A percentile compares a stretch with the other conserved stretches of the same genome.
Conservation (phyloP, 805 yeast species). For the Saccharomycopsis fibuligera region DNA sequence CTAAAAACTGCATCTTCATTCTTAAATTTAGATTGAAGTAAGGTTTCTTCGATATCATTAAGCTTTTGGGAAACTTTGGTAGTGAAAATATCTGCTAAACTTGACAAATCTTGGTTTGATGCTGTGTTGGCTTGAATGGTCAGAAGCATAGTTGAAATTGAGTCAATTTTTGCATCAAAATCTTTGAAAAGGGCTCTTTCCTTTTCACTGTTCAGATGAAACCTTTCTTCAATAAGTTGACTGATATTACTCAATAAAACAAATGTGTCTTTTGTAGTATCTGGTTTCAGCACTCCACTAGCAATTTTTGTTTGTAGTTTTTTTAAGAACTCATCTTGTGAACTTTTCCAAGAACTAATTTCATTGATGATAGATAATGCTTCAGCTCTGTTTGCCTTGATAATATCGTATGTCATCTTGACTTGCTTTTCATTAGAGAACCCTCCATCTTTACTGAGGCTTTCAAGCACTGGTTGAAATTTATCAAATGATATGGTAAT, state of each 20-base stretch:
- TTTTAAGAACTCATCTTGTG: constrained; percentile 5
- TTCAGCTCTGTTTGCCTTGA: constrained; percentile 17
- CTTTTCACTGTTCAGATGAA: constrained; percentile 8
- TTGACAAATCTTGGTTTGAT: background rate
- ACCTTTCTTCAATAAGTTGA: constrained; percentile 14
- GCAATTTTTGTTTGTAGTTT: constrained; percentile 11
- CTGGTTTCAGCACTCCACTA: background rate
- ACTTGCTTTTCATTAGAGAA: constrained; percentile 11
- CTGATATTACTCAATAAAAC: constrained; percentile 14
- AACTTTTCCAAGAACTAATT: constrained; percentile 1
- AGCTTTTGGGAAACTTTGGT: background rate
- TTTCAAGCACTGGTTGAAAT: background rate
- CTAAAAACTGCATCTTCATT: background rate
- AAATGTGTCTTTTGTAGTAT: constrained; percentile 2
- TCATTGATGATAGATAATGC: constrained; percentile 13
- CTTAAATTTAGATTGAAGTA: background rate
- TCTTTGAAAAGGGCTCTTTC: background rate
- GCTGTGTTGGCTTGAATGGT: background rate
- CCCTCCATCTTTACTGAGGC: constrained; percentile 8
- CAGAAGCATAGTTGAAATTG: background rate
- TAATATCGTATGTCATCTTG: constrained; percentile 16
- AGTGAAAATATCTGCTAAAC: background rate
- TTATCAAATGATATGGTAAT: background rate
- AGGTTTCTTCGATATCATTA: background rate
- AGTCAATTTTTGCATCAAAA: background rate